Base-by-base conservation (phyloP, 164 flowering plant species). In the Kalanchoe fedtschenkoi region DNA sequence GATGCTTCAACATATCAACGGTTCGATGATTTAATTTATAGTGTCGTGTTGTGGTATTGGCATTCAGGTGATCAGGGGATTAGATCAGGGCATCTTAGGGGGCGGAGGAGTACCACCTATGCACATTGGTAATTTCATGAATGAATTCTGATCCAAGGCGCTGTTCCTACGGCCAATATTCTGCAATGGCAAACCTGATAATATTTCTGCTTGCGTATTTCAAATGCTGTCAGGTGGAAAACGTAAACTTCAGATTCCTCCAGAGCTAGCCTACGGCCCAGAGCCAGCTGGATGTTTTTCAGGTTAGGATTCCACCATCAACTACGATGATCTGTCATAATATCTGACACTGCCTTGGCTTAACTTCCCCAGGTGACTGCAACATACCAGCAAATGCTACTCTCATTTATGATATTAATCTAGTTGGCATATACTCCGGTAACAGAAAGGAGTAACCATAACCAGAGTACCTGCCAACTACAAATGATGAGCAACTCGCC, bases 231-330 rank as follows among this genome's bases (percentile, higher is more conserved):
- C 77, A 91, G 96, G 96, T 64, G 98, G 95, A 42, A 87, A 82
- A 62, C 86, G 98, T 34, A 89, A 84, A 72, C 93, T 89, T 70
- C 75, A 65, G 42, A 92, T 92, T 69, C 98, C 98, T 69, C 93
- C 96, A 37, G 61, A 82, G 5, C 71, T 92, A 65, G 98, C 96
- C 2, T 87, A 92, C 68, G 98, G 98, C 13, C 93, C 96, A 60
- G 98, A 92, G 73, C 88, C 98, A 47, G 98, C 98, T 16, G 98
- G 98, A 37, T 92, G 98, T 76, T 92, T 92, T 72, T 83, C 85
- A 71, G 98, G 97, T 86, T 64, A 60, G 38, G 26, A 43, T 37
- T 17, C 28, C 14, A 61, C 35, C 33, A 9, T 62, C 14, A 7
- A 19, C 24, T 34, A 44, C 13, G 19, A 34, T 43, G 1, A 22